Conservation (phyloP, 2,329 filamentous ascomycete genomes). For the Fusarium sp. region DNA sequence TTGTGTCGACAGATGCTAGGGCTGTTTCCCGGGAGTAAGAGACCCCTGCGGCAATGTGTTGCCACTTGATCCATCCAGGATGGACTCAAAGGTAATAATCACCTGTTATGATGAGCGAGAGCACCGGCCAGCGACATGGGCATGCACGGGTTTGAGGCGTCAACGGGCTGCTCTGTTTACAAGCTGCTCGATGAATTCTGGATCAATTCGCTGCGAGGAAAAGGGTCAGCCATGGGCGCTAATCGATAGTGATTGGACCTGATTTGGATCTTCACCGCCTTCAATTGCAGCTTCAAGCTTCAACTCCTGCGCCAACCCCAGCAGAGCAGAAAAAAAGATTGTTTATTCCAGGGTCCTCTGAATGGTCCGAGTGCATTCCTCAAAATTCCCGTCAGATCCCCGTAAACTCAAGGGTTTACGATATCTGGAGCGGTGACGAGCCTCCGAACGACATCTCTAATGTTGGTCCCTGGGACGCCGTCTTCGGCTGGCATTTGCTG, state of each 20-base stretch:
- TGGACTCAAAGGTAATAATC: conserved; percentile 43
- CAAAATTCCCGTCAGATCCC: conserved; percentile 46
- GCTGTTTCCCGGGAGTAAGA: neutral
- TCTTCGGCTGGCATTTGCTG: neutral
- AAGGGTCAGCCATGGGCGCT: neutral
- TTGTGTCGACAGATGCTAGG: conserved; percentile 28
- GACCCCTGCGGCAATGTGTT: conserved; percentile 23
- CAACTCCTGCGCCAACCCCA: conserved; percentile 21
- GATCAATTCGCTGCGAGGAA: conserved; percentile 26
- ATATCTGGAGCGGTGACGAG: conserved; percentile 39
- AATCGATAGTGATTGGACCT: conserved; percentile 21
- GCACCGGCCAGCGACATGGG: conserved; percentile 36
- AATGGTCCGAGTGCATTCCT: conserved; percentile 44
- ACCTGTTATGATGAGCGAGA: conserved; percentile 39
- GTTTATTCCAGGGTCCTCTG: conserved; percentile 25
- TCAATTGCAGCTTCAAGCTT: conserved; percentile 24
- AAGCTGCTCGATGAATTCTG: conserved; percentile 21
- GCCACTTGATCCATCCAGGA: conserved; percentile 42
- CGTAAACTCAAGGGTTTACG: conserved; percentile 30
- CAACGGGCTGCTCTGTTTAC: conserved; percentile 11
- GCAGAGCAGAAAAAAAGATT: conserved; percentile 17
- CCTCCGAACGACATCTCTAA: conserved; percentile 4
- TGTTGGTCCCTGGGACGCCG: conserved; percentile 13
- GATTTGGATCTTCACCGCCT: conserved; percentile 42
- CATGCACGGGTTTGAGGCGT: conserved; percentile 7